Evolutionary conservation across 2,329 filamentous ascomycete genomes (phyloP), one percentile per base, ranked within the genome.

Genomic region (Clarireedia hainanense): DNA sequence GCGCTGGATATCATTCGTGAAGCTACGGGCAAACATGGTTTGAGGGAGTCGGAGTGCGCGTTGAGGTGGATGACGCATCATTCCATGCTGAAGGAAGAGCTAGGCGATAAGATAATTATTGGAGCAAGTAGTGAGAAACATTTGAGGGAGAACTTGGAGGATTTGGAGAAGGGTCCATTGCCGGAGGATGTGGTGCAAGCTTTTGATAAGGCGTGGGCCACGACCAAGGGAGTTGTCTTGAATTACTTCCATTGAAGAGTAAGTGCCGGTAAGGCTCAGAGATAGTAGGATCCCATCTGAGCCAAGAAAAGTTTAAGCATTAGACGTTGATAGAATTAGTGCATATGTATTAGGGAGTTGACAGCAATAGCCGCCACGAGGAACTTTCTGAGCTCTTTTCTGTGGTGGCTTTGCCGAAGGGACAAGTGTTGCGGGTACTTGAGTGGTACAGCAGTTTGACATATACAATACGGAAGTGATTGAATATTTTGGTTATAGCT

Each of bases 1-100:
- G 86, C 89, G 2, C 73, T 94, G 37, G 75, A 78, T 58, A 71
- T 85, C 47, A 80, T 92, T 60, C 85, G 91, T 71, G 74, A 77
- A 5, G 86, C 84, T 0, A 79, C 82, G 1, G 73, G 82, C 62
- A 85, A 86, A 71, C 78, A 89, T 65, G 80, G 78, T 1, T 68
- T 91, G 60, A 84, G 80, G 2, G 72, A 89, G 68, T 78, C 90
- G 45, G 89, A 94, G 73, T 83, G 80, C n/a, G 88, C 87, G 0
- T 74, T 91, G 66, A 77, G 88, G 49, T 91, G 88, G 87, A 69
- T 78, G 53, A 78, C 81, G 42, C 85, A 91, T 68, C 88, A 92
- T 71, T 87, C 83, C 5, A 71, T 74, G 56, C 73, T 85, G 34
- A 75, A 74, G 58, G 67, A 79, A 61, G 75, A 72, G 60, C 70